These are phyloP conservation scores for Olyra latifolia DNA, from an alignment of 176 grass and related monocot species.

Conservation along the genomic window DNA sequence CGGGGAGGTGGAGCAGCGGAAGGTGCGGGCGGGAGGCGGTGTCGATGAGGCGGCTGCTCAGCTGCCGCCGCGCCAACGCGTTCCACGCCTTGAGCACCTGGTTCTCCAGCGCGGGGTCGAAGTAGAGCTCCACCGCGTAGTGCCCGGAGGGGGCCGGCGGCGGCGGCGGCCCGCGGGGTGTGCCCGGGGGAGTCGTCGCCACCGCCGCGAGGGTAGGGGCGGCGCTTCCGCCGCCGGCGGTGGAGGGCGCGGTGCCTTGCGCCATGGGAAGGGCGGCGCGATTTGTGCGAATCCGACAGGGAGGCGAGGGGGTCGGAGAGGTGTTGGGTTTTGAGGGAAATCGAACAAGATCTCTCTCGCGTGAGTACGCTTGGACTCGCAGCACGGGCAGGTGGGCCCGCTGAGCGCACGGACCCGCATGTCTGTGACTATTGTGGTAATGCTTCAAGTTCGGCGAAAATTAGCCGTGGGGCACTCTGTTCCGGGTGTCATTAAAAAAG, in stretches of 20 bases:
- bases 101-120: slow-evolving; percentile 96
- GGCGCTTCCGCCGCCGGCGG: slow-evolving; percentile 35
- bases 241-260: slow-evolving; percentile 37
- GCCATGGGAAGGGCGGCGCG: slow-evolving; percentile 33
- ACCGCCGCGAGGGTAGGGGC: slow-evolving; percentile 5
- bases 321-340: slow-evolving; percentile 17
- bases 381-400: not conserved
- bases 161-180: slow-evolving; percentile 22
- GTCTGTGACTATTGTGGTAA: too few relatives aligned
- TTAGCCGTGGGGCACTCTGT: too few relatives aligned
- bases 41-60: slow-evolving; percentile 85
- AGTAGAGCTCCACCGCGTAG: slow-evolving; percentile 94
- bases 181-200: slow-evolving; percentile 47
- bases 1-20: slow-evolving; percentile 64
- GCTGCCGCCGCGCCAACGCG: slow-evolving; percentile 87
- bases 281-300: slow-evolving; percentile 33
- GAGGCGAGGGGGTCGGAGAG: slow-evolving; percentile 11
- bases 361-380: slow-evolving; percentile 22
- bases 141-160: not conserved
- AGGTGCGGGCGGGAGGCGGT: slow-evolving; percentile 76
- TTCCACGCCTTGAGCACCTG: slow-evolving; percentile 99
- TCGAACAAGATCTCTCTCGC: slow-evolving; percentile 25
- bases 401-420: not conserved
- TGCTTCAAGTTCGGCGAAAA: too few relatives aligned
- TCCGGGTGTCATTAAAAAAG: too few relatives aligned